Evolutionary conservation across 306 rosid genomes (phyloP).

Genomic region (Begonia masoniana): DNA sequence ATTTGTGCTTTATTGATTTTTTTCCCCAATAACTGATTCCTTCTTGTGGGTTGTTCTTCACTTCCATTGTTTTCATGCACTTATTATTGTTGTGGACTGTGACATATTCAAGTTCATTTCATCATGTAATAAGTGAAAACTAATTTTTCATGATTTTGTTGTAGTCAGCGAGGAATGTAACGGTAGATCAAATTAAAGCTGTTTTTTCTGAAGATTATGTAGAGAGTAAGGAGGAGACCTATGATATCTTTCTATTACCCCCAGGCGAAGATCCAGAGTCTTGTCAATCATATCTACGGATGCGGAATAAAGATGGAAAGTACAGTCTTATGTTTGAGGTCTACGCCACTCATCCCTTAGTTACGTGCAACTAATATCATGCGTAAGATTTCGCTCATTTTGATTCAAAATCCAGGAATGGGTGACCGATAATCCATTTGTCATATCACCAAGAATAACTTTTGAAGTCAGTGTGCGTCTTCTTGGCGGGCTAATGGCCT

Average conservation of each 20-base stretch:
- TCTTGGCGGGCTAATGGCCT: constrained; percentile 97
- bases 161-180: constrained; percentile 69
- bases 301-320: constrained; percentile 98
- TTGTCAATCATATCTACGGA: constrained; percentile 94
- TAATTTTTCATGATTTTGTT: constrained; percentile 15
- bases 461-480: constrained; percentile 99
- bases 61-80: no score
- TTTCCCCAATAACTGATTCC: constrained; percentile 2
- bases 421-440: constrained; percentile 94
- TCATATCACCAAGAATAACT: constrained; percentile 97
- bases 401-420: constrained; percentile 55
- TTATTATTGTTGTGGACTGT: no score
- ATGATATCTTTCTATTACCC: constrained; percentile 94
- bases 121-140: background rate
- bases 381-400: background rate
- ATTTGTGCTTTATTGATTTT: constrained; percentile 9
- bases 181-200: constrained; percentile 58
- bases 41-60: no score
- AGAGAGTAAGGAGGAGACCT: constrained; percentile 74
- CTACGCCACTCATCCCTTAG: constrained; percentile 14
- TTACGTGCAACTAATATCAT: background rate
- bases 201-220: constrained; percentile 53
- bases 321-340: constrained; percentile 99
- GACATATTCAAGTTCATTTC: no score
- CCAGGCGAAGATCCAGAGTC: constrained; percentile 99